A percentile compares a stretch with the other conserved stretches of the same genome.
These are phyloP conservation scores for Blastobotrys americana DNA, from an alignment of 805 yeast genomes.

Conservation along the genomic window DNA sequence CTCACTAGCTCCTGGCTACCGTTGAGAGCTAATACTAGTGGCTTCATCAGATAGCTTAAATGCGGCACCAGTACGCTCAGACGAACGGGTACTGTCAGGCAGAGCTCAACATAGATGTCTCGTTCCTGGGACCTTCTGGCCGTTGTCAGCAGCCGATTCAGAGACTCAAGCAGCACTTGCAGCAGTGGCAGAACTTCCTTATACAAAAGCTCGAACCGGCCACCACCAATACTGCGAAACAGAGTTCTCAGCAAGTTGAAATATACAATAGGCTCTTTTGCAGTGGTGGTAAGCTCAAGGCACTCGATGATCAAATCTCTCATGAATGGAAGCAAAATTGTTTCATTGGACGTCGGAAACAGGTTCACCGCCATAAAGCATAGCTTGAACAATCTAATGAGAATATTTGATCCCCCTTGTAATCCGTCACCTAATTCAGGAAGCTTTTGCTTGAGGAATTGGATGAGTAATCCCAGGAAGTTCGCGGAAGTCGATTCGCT, in stretches of 20 bases:
- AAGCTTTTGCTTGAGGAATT: conserved; percentile 66
- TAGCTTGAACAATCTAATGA: conserved; percentile 79
- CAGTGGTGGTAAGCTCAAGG: conserved; percentile 67
- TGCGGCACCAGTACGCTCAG: conserved; percentile 91
- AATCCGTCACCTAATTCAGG: conserved; percentile 77
- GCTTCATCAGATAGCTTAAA: conserved; percentile 78
- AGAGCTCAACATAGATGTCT: conserved; percentile 89
- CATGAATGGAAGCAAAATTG: conserved; percentile 80
- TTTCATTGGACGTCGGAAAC: conserved; percentile 78
- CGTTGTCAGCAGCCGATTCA: conserved; percentile 73
- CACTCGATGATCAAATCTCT: conserved; percentile 76
- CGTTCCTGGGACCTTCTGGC: conserved; percentile 86
- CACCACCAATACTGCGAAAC: conserved; percentile 94
- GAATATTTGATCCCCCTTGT: conserved; percentile 65
- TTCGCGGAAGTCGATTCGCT: conserved; percentile 92
- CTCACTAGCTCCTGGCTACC: conserved; percentile 87
- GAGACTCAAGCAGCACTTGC: conserved; percentile 76
- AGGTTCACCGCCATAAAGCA: conserved; percentile 94
- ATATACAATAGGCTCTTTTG: conserved; percentile 86
- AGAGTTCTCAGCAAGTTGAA: conserved; percentile 81
- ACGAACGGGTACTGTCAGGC: conserved; percentile 93
- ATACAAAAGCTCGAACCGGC: conserved; percentile 86
- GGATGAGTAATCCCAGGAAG: conserved; percentile 74
- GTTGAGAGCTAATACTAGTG: conserved; percentile 82
- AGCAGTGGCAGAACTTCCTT: conserved; percentile 87